Evolutionary conservation across 2,329 filamentous ascomycete species (phyloP).

Genomic region (Cercospora sp.): DNA sequence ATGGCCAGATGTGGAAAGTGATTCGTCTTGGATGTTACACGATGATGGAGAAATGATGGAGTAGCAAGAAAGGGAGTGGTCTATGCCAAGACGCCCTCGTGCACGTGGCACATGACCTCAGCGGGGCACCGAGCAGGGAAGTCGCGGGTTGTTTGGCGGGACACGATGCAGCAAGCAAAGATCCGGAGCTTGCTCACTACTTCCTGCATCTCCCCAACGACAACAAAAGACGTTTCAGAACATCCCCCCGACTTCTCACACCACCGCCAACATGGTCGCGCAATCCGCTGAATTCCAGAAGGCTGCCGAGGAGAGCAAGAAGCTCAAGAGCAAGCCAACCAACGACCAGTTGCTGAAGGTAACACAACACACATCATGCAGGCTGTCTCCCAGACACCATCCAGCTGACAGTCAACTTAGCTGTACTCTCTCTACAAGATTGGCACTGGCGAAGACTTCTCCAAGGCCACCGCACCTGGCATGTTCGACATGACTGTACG

Average conservation of each 20-base stretch:
- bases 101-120: slow-evolving; percentile 1
- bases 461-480: slow-evolving; percentile 55
- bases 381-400: background rate
- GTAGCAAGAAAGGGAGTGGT: background rate
- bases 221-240: background rate
- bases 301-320: slow-evolving; percentile 64
- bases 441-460: slow-evolving; percentile 42
- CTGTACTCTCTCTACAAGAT: slow-evolving; percentile 53
- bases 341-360: slow-evolving; percentile 65
- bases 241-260: background rate
- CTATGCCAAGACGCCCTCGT: background rate
- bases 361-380: slow-evolving; percentile 18
- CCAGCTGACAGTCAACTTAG: slow-evolving; percentile 41
- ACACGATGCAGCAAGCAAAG: slow-evolving; percentile 1
- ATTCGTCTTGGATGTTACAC: background rate
- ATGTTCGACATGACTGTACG: slow-evolving; percentile 70
- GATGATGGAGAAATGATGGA: background rate
- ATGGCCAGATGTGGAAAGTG: background rate
- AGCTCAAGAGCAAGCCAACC: slow-evolving; percentile 64
- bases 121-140: background rate
- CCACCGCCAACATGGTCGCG: slow-evolving; percentile 8
- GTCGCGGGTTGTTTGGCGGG: background rate
- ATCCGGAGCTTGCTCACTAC: slow-evolving; percentile 1
- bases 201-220: background rate
- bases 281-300: slow-evolving; percentile 76